Conservation (phyloP, 352 stramenopile genomes). For the Pythium volutum region DNA sequence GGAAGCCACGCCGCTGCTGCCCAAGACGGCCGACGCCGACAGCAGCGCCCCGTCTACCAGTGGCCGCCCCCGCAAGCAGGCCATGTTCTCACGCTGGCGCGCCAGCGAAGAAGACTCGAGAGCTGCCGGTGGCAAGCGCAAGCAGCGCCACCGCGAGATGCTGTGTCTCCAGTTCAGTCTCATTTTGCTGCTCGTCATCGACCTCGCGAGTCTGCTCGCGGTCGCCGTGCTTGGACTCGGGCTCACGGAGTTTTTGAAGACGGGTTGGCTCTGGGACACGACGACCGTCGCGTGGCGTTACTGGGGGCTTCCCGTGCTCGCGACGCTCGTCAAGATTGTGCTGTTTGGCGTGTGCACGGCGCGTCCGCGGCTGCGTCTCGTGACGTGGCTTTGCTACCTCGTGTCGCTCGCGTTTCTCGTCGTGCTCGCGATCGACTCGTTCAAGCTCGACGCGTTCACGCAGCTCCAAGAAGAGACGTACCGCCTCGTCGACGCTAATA, state of each 20-base stretch:
- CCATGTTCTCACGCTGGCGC: slow-evolving; percentile 48
- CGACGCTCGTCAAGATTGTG: slow-evolving; percentile 54
- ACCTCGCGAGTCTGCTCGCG: slow-evolving; percentile 49
- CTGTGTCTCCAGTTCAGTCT: slow-evolving; percentile 69
- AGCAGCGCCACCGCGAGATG: slow-evolving; percentile 39
- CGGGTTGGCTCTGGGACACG: slow-evolving; percentile 49
- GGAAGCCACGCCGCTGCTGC: slow-evolving; percentile 43
- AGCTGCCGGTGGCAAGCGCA: slow-evolving; percentile 9
- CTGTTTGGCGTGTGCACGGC: slow-evolving; percentile 55
- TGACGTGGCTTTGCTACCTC: slow-evolving; percentile 46
- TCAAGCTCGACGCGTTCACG: slow-evolving; percentile 66
- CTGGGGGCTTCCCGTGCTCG: slow-evolving; percentile 68
- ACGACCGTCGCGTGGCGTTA: slow-evolving; percentile 57
- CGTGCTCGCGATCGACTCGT: slow-evolving; percentile 69
- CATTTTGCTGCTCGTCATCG: slow-evolving; percentile 48
- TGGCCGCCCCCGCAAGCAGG: slow-evolving; percentile 30
- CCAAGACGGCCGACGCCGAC: slow-evolving; percentile 14
- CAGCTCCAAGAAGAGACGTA: slow-evolving; percentile 49
- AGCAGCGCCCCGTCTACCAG: not conserved
- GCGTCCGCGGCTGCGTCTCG: slow-evolving; percentile 36
- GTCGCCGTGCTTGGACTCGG: slow-evolving; percentile 57
- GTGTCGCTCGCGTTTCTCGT: slow-evolving; percentile 56
- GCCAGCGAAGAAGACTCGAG: slow-evolving; percentile 29
- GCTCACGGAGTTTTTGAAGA: slow-evolving; percentile 27
- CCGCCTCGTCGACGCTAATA: slow-evolving; percentile 60